These are phyloP conservation scores for Didymella pomorum DNA, from an alignment of 2,329 filamentous ascomycete species.

Conservation along the genomic window DNA sequence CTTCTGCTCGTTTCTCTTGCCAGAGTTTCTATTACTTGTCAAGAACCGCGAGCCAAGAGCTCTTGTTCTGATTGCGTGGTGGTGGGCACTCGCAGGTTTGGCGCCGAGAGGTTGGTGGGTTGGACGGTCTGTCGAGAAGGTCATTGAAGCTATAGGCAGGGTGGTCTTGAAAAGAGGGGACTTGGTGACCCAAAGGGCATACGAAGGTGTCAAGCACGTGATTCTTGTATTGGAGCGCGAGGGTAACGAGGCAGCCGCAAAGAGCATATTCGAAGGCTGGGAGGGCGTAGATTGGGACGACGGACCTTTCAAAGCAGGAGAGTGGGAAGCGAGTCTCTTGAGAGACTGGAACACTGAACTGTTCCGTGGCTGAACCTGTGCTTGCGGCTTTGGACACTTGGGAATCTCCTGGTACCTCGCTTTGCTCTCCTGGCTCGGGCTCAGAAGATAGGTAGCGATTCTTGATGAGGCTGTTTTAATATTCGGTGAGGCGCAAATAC, in stretches of 20 bases:
- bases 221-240: conserved; percentile 20
- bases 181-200: conserved; percentile 22
- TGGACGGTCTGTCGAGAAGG: conserved; percentile 18
- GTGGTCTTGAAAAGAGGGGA: conserved; percentile 24
- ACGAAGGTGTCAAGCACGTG: conserved; percentile 34
- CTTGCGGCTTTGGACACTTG: background rate
- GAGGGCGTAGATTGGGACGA: conserved; percentile 39
- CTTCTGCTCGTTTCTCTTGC: conserved; percentile 42
- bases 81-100: conserved; percentile 36
- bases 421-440: too few relatives aligned
- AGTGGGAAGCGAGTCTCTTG: conserved; percentile 29
- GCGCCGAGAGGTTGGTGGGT: conserved; percentile 41
- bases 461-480: too few relatives aligned
- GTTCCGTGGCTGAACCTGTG: background rate
- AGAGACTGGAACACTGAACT: conserved; percentile 1
- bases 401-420: too few relatives aligned
- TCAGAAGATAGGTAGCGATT: too few relatives aligned
- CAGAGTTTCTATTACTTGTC: conserved; percentile 39
- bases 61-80: conserved; percentile 41
- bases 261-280: conserved; percentile 40
- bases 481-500: too few relatives aligned
- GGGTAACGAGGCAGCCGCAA: conserved; percentile 35
- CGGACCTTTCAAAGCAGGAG: conserved; percentile 28
- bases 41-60: conserved; percentile 35
- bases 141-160: conserved; percentile 36